Conservation (phyloP, 257 asterid species). For the Fraxinus americana region DNA sequence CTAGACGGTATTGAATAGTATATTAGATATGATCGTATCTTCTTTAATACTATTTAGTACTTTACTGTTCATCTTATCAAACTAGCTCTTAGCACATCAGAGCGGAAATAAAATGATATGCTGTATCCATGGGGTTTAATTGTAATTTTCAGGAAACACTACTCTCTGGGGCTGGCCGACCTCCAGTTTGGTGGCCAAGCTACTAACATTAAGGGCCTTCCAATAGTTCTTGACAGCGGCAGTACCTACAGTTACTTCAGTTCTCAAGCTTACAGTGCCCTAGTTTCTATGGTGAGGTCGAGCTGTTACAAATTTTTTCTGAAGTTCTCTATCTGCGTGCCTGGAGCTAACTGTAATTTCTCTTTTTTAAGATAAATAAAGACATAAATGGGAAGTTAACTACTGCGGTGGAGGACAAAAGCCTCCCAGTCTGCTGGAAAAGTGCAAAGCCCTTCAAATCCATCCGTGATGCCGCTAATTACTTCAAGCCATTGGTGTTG, state of each 20-base stretch:
- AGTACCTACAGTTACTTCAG: slow-evolving; percentile 70
- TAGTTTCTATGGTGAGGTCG: slow-evolving; percentile 46
- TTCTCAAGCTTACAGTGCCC: slow-evolving; percentile 48
- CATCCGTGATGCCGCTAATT: slow-evolving; percentile 38
- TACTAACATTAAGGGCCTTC: slow-evolving; percentile 47
- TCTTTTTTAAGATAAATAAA: slow-evolving; percentile 50
- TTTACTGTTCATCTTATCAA: neutral
- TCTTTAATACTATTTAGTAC: neutral
- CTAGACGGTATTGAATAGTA: neutral
- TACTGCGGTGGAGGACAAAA: slow-evolving; percentile 59
- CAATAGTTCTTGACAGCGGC: slow-evolving; percentile 63
- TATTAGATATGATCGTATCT: neutral
- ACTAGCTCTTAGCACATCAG: neutral
- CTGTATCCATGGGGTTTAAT: slow-evolving; percentile 16
- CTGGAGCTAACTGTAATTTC: neutral
- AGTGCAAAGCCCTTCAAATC: slow-evolving; percentile 68
- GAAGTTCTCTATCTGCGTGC: neutral
- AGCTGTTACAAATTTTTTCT: neutral
- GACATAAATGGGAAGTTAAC: slow-evolving; percentile 34
- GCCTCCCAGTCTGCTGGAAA: slow-evolving; percentile 93
- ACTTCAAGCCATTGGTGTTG: slow-evolving; percentile 72
- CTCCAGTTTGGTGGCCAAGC: slow-evolving; percentile 49
- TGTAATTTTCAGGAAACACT: slow-evolving; percentile 45
- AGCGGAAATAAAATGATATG: neutral
- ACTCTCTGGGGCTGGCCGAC: slow-evolving; percentile 59